Conservation (phyloP, 257 asterid genomes). For the Eucommia ulmoides region DNA sequence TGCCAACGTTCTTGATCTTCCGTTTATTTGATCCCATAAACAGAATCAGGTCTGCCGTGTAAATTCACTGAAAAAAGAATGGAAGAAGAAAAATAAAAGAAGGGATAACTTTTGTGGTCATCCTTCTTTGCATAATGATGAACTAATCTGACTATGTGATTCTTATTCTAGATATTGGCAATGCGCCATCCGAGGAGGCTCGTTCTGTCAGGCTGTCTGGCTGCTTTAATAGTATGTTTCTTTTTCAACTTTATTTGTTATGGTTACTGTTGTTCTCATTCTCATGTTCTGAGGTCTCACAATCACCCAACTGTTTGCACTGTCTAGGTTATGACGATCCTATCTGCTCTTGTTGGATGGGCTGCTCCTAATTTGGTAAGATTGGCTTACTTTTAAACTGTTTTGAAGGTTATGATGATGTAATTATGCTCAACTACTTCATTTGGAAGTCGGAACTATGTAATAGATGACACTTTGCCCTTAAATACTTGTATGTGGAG, state of each 20-base stretch:
- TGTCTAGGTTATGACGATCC: constrained; percentile 81
- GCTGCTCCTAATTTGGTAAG: constrained; percentile 90
- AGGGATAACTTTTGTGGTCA: not conserved
- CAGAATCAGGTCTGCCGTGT: not conserved
- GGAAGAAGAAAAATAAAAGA: not conserved
- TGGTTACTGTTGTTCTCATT: constrained; percentile 3
- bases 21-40: not conserved
- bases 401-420: no score
- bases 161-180: constrained; percentile 85
- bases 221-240: constrained; percentile 73
- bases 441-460: no score
- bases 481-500: no score
- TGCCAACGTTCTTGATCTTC: not conserved
- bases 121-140: no score
- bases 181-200: constrained; percentile 97
- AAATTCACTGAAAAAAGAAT: not conserved
- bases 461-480: no score
- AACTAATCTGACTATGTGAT: no score
- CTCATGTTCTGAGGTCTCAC: not conserved
- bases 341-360: constrained; percentile 95
- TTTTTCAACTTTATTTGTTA: constrained; percentile 1
- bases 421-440: no score
- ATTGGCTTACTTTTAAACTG: no score
- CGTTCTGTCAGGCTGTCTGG: constrained; percentile 86
- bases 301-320: constrained; percentile 9